Evolutionary conservation across 2,329 filamentous ascomycete species (phyloP), one percentile per base, ranked within the genome.

Genomic region (Dactylellina cionopaga): DNA sequence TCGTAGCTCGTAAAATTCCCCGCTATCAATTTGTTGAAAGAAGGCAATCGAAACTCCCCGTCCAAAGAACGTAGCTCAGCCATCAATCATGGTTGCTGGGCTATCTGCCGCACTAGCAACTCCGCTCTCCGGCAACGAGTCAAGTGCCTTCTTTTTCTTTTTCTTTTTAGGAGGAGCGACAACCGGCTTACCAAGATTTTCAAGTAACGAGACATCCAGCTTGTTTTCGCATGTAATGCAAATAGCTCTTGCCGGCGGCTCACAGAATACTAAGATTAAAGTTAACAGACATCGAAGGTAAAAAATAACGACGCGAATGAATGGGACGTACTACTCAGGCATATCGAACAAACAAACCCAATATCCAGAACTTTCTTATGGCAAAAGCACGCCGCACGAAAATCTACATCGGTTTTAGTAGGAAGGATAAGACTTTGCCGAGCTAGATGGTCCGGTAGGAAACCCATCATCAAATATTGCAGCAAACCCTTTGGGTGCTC

Each of bases 311-410:
- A n/a, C n/a, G n/a, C n/a, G n/a, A n/a, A 11, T 11, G 27, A 37
- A 13, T 9, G 39, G 11, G n/a, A 81, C 83, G 77, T 81, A 86
- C 84, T 99, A 80, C 92, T 96, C 44, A 99, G 83, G 79, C 95
- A 99, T 76, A 99, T 92, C 73, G 92, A 96, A 83, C 95, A 99
- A 35, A 99, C 94, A 79, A 92, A 99, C 6, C 93, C 95, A 1
- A 93, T 88, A 80, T 97, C 92, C 43, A 99, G 90, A 17, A 98
- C 92, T 33, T 87, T 88, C 54, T 94, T 86, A 81, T 99, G 95
- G 80, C 95, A 99, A 82, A 99, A 99, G 80, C 95, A 99, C 2
- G 95, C 95, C n/a, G 96, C 94, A 43, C 95, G 88, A 80, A 99
- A 99, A 81, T 99, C 96, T 43, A 99, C 92, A 44, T 90, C 89